Conservation (phyloP, 805 yeast species). For the Saturnispora besseyi region DNA sequence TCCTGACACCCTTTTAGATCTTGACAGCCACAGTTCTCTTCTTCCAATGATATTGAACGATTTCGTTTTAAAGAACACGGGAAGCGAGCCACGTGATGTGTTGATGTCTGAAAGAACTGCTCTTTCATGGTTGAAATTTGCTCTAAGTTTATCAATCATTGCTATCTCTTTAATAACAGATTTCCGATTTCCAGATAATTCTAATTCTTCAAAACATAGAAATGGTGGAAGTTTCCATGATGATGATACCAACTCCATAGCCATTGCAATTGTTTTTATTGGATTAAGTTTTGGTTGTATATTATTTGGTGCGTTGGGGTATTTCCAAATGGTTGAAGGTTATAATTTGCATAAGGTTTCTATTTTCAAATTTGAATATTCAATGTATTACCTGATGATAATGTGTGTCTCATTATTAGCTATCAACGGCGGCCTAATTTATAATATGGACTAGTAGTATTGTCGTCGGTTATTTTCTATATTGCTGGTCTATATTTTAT, state of each 20-base stretch:
- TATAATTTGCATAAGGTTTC: constrained; percentile 5
- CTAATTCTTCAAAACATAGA: constrained; percentile 1
- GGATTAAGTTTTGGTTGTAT: constrained; percentile 7
- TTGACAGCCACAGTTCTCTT: not conserved
- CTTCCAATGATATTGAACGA: constrained; percentile 6
- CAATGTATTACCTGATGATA: constrained; percentile 1
- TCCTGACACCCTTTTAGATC: no score
- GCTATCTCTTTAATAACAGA: constrained; percentile 38
- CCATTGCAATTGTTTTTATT: constrained; percentile 2
- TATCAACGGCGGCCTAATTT: constrained; percentile 1
- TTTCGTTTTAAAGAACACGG: constrained; percentile 27
- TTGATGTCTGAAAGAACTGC: constrained; percentile 45
- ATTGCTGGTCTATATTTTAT: not conserved
- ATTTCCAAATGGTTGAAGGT: constrained; percentile 7
- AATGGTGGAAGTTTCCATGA: not conserved
- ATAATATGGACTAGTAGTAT: not conserved
- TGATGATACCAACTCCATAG: not conserved
- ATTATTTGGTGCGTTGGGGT: constrained; percentile 7
- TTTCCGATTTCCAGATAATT: constrained; percentile 32
- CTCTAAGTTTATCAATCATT: constrained; percentile 35
- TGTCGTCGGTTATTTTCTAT: not conserved
- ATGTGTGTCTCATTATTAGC: constrained; percentile 4
- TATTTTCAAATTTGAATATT: constrained; percentile 3
- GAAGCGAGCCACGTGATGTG: constrained; percentile 45
- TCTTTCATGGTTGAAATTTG: constrained; percentile 38